Base-by-base conservation (phyloP, 306 rosid genomes). In the Glycine latifolia region DNA sequence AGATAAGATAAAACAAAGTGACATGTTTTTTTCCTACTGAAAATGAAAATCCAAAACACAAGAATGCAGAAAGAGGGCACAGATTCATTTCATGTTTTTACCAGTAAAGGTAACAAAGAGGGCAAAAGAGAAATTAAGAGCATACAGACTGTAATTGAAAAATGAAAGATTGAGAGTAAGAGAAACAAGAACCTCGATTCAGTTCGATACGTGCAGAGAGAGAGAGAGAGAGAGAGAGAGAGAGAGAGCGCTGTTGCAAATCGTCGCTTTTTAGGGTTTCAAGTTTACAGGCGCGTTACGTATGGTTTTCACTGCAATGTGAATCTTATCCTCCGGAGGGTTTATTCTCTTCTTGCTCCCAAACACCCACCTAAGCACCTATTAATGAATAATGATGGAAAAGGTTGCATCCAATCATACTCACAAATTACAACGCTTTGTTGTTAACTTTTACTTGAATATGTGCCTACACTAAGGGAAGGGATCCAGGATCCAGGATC, bases 41-140 rank as follows among this genome's bases (percentile, higher is more conserved):
- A 67, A 67, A 67, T 67, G 54, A 67, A 67, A 66, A 41, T 7
- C 41, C 41, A 37, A 37, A 67, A 16, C n/a, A 67, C n/a, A 43
- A 44, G 3, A 67, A 66, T 8, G 31, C 0, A 41, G 48, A 66
- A 39, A 33, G 26, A 39, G 4, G 31, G 8, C 3, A 8, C 54
- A 67, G 37, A 43, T 8, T 67, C 52, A 6, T 39, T 39, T 39
- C 7, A 39, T 39, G 1, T 5, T 39, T 39, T 39, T 3, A 65
- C 7, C 26, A 65, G 49, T 6, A 5, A 13, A 41, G 14, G 26
- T 3, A 66, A 39, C 67, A 37, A 14, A 6, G 10, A 14, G 10
- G 46, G 17, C 3, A 39, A 39, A 37, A 12, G 6, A 4, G 8
- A 3, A 37, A 37, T 13, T 5, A 3, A 15, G 3, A 66, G 50